A percentile compares a stretch with the other conserved stretches of the same genome.
These are phyloP conservation scores for Pterocarpus macrocarpus DNA, from an alignment of 306 rosid genomes.

Conservation along the genomic window DNA sequence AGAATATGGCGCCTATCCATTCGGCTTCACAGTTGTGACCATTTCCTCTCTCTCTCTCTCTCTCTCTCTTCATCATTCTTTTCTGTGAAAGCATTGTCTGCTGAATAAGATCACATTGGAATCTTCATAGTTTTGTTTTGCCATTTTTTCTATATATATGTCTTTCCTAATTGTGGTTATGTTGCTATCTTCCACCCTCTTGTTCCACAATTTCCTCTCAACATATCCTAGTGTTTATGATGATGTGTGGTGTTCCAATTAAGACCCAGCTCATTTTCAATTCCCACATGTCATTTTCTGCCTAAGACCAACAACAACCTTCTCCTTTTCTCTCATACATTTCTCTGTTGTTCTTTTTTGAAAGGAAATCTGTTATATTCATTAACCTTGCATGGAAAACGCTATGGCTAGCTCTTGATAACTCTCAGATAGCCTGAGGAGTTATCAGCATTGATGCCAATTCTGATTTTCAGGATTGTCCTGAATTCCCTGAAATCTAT, in stretches of 20 bases:
- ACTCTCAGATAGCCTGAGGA: constrained; percentile 40
- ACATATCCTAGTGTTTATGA: constrained; percentile 51
- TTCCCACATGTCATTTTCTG: constrained; percentile 54
- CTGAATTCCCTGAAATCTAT: constrained; percentile 28
- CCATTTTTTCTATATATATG: constrained; percentile 45
- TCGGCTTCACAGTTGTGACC: constrained; percentile 55
- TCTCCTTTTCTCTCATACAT: constrained; percentile 23
- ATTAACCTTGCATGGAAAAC: constrained; percentile 22
- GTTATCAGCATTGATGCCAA: constrained; percentile 39
- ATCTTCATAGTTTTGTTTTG: constrained; percentile 35
- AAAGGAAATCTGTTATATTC: constrained; percentile 28
- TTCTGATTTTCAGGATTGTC: constrained; percentile 60
- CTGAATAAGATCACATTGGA: constrained; percentile 38
- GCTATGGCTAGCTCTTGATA: constrained; percentile 31
- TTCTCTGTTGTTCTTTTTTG: constrained; percentile 29
- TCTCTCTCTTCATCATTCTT: constrained; percentile 26
- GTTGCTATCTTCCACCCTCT: constrained; percentile 47
- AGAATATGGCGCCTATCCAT: constrained; percentile 68
- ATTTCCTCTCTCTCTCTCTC: constrained; percentile 48
- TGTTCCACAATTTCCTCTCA: constrained; percentile 71
- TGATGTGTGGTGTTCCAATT: constrained; percentile 58
- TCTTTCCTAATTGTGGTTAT: constrained; percentile 63
- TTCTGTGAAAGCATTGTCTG: constrained; percentile 23
- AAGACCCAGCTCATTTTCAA: constrained; percentile 59
- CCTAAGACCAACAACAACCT: constrained; percentile 45